Conservation (phyloP, 768 basidiomycete species). For the Gymnopilus junonius region DNA sequence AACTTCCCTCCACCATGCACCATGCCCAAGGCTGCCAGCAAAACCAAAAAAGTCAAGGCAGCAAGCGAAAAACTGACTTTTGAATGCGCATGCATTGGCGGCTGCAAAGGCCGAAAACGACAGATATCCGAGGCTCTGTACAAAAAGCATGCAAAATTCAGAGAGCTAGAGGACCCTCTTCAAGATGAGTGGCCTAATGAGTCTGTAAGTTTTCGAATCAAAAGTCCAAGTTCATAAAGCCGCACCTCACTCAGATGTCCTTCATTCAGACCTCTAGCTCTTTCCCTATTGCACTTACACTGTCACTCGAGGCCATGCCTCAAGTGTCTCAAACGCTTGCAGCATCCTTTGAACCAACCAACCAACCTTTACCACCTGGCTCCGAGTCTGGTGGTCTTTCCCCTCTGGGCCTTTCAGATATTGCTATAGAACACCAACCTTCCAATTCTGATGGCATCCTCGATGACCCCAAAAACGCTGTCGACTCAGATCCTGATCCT, state of each 20-base stretch:
- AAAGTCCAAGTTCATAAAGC: background rate
- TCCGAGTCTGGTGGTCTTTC: conserved; percentile 5
- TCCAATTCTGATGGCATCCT: background rate
- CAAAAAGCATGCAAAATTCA: background rate
- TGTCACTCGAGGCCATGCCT: conserved; percentile 2
- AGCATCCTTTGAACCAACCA: conserved; percentile 7
- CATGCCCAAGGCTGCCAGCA: conserved; percentile 8
- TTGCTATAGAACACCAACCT: background rate
- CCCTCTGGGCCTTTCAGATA: background rate
- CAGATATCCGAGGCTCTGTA: conserved; percentile 4
- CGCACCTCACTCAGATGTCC: background rate
- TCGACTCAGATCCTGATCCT: no score
- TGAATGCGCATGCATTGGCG: conserved; percentile 9
- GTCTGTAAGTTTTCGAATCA: conserved; percentile 5
- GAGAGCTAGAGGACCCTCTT: background rate
- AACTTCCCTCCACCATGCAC: conserved; percentile 8
- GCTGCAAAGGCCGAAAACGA: conserved; percentile 12
- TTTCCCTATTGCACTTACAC: conserved; percentile 8
- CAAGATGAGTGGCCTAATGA: conserved; percentile 6
- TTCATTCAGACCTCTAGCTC: conserved; percentile 3
- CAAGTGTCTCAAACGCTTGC: conserved; percentile 2
- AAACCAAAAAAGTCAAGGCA: background rate
- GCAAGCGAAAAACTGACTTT: conserved; percentile 5
- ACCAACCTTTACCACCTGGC: conserved; percentile 9
- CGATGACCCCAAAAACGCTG: background rate